phyloP scores from a whole-genome alignment of 352 stramenopile genomes.

The Phytophthora hybrid region DNA sequence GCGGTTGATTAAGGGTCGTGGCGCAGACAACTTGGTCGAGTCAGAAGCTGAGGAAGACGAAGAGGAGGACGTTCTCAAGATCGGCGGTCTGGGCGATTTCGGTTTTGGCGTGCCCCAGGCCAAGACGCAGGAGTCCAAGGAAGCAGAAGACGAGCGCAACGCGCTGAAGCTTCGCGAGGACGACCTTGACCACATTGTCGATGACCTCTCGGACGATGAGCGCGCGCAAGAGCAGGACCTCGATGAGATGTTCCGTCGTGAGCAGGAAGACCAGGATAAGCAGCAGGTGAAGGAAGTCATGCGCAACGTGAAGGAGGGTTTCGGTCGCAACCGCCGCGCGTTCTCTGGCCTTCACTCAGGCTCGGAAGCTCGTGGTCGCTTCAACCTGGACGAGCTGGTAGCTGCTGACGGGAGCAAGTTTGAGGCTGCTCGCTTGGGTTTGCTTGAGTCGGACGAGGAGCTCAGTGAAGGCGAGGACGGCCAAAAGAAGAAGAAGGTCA shows the following conservation, averaged over 20 bases:
- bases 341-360: constrained; percentile 66
- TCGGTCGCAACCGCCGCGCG: constrained; percentile 82
- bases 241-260: constrained; percentile 78
- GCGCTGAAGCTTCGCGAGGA: constrained; percentile 80
- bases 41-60: constrained; percentile 89
- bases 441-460: constrained; percentile 87
- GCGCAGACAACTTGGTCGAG: constrained; percentile 71
- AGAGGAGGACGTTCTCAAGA: constrained; percentile 86
- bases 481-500: constrained; percentile 46
- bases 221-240: constrained; percentile 66
- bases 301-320: constrained; percentile 90
- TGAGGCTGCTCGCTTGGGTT: constrained; percentile 77
- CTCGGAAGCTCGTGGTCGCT: constrained; percentile 72
- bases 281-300: constrained; percentile 87
- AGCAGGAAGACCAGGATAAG: constrained; percentile 73
- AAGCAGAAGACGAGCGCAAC: constrained; percentile 80
- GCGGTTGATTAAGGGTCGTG: constrained; percentile 53
- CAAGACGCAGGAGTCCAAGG: constrained; percentile 75
- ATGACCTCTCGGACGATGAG: constrained; percentile 89
- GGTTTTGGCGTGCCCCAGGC: constrained; percentile 83
- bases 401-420: constrained; percentile 81
- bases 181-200: constrained; percentile 87
- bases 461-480: constrained; percentile 60
- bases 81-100: constrained; percentile 84
- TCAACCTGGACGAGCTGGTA: constrained; percentile 85